Evolutionary conservation across 345 rosid genomes (phyloP).

Genomic region (Abelmoschus esculentus): DNA sequence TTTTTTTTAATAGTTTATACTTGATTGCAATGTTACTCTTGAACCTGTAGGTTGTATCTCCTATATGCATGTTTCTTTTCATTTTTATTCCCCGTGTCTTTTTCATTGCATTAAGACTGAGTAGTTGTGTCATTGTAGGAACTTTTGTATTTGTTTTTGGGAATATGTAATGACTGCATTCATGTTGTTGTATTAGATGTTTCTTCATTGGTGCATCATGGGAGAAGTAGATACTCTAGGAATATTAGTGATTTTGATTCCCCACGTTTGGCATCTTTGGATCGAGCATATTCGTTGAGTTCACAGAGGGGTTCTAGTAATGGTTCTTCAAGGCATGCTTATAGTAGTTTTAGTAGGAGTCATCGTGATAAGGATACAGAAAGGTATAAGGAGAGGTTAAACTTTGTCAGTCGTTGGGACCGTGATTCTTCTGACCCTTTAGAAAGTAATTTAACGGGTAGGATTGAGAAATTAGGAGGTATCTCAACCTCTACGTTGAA

Average conservation of each 20-base stretch:
- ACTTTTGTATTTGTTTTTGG: not conserved
- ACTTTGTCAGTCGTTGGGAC: conserved; percentile 54
- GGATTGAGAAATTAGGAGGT: conserved; percentile 20
- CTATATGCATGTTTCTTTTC: not conserved
- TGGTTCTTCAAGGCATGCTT: conserved; percentile 74
- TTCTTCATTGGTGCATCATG: conserved; percentile 30
- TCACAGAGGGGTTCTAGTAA: conserved; percentile 61
- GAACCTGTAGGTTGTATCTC: not conserved
- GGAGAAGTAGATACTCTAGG: conserved; percentile 53
- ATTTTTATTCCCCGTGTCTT: not conserved
- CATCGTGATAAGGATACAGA: conserved; percentile 69
- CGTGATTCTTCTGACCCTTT: conserved; percentile 48
- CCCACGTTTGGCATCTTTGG: conserved; percentile 43
- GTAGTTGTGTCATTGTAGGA: not conserved
- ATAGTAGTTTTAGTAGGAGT: conserved; percentile 70
- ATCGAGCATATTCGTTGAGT: conserved; percentile 62
- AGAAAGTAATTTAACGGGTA: conserved; percentile 35
- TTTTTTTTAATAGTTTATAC: not conserved
- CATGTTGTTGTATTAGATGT: conserved; percentile 32
- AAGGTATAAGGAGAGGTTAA: conserved; percentile 58
- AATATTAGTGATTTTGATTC: conserved; percentile 49
- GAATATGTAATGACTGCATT: conserved; percentile 10
- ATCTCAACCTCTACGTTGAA: conserved; percentile 33
- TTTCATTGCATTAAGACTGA: not conserved
- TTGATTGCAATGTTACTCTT: not conserved